These are phyloP conservation scores for Picea sitchensis DNA, from an alignment of 75 land plant genomes.

Conservation along the genomic window DNA sequence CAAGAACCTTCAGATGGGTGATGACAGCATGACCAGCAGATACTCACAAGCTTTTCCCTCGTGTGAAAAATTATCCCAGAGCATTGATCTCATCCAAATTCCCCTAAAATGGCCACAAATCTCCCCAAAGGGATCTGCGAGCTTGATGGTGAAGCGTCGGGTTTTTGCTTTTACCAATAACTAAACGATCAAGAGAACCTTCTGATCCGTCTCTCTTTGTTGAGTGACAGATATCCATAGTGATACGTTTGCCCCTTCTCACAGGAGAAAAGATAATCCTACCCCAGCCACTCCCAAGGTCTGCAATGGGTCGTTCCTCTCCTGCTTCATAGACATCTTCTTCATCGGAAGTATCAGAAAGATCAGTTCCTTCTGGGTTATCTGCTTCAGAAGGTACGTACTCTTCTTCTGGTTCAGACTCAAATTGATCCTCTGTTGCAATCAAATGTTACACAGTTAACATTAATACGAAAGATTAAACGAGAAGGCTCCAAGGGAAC, in stretches of 20 bases:
- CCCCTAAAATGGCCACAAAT: no score
- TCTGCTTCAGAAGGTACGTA: conserved; percentile 13
- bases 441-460: neutral
- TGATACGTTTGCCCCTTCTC: conserved; percentile 58
- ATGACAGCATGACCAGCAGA: no score
- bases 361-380: conserved; percentile 18
- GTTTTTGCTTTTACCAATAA: neutral
- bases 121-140: no score
- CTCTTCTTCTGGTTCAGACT: no score
- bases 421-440: no score
- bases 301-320: conserved; percentile 37
- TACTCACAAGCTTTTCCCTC: no score
- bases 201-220: conserved; percentile 71
- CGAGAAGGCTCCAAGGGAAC: no score
- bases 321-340: conserved; percentile 23
- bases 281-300: conserved; percentile 90
- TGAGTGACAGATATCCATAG: conserved; percentile 62
- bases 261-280: conserved; percentile 66
- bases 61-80: no score
- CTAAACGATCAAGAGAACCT: conserved; percentile 59
- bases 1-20: no score
- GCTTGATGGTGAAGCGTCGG: no score
- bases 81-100: no score
- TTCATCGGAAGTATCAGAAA: conserved; percentile 46
- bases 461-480: neutral